Conservation (phyloP, 1,139 yeast genomes). For the Taphrina confusa region DNA sequence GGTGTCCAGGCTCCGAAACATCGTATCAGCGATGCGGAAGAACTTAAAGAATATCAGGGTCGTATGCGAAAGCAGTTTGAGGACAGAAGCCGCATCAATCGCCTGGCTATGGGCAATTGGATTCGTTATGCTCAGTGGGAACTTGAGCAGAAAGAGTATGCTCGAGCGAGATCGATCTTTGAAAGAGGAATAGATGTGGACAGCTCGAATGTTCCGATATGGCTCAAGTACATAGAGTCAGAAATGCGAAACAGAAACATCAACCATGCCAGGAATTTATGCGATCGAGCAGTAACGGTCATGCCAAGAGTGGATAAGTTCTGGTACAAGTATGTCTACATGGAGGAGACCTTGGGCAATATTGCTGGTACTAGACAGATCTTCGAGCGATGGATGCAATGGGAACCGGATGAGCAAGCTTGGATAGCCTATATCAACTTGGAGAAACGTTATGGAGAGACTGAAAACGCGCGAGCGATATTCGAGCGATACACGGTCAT, state of each 20-base stretch:
- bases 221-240: slow-evolving; percentile 80
- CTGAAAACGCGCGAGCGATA: slow-evolving; percentile 58
- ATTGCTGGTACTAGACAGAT: slow-evolving; percentile 62
- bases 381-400: slow-evolving; percentile 77
- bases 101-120: slow-evolving; percentile 86
- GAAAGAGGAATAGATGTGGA: slow-evolving; percentile 86
- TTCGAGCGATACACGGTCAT: slow-evolving; percentile 59
- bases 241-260: slow-evolving; percentile 73
- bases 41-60: slow-evolving; percentile 67
- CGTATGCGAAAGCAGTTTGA: slow-evolving; percentile 80
- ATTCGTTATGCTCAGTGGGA: slow-evolving; percentile 90
- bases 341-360: slow-evolving; percentile 78
- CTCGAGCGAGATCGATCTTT: slow-evolving; percentile 78
- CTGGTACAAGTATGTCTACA: slow-evolving; percentile 74
- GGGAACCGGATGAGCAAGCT: slow-evolving; percentile 61
- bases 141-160: slow-evolving; percentile 70
- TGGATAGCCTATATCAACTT: slow-evolving; percentile 77
- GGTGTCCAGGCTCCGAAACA: slow-evolving; percentile 53
- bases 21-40: slow-evolving; percentile 44
- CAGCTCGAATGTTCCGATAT: slow-evolving; percentile 70
- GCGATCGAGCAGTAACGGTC: slow-evolving; percentile 73
- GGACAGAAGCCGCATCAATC: slow-evolving; percentile 76
- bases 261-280: slow-evolving; percentile 83
- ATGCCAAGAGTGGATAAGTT: slow-evolving; percentile 80
- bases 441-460: slow-evolving; percentile 67